These are phyloP conservation scores for Alternaria incomplexa DNA, from an alignment of 2,329 filamentous ascomycete species.

Conservation along the genomic window DNA sequence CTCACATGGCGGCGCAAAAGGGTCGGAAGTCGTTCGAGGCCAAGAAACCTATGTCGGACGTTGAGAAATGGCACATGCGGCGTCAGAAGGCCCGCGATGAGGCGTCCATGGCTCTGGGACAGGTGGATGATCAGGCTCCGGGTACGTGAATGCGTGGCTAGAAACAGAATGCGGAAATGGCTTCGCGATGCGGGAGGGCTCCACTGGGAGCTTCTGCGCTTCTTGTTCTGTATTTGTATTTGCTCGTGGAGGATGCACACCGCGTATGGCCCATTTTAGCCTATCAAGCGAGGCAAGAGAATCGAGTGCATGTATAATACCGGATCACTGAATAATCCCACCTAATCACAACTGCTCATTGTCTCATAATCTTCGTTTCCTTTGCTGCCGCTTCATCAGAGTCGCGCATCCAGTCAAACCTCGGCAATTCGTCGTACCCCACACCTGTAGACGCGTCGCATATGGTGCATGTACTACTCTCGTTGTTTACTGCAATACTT, in stretches of 20 bases:
- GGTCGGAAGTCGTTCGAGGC: neutral
- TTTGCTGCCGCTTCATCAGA: neutral
- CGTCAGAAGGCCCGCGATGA: neutral
- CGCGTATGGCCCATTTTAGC: neutral
- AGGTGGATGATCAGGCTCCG: neutral
- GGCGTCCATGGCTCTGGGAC: neutral
- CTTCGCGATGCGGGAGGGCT: neutral
- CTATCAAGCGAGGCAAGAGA: neutral
- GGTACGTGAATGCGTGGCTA: neutral
- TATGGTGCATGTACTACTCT: neutral
- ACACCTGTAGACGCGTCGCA: neutral
- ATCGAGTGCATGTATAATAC: neutral
- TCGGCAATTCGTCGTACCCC: neutral
- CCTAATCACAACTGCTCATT: neutral
- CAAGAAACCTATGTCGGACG: constrained; percentile 1
- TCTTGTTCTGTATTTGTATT: neutral
- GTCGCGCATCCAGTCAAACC: neutral
- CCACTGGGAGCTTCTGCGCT: neutral
- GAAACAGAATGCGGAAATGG: neutral
- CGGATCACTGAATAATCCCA: neutral
- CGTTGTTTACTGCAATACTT: neutral
- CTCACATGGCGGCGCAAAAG: neutral
- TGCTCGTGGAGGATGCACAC: neutral
- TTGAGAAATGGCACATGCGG: constrained; percentile 3
- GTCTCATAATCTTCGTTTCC: neutral